Base-by-base conservation (phyloP, 805 yeast species). In the Metschnikowia rubicola region DNA sequence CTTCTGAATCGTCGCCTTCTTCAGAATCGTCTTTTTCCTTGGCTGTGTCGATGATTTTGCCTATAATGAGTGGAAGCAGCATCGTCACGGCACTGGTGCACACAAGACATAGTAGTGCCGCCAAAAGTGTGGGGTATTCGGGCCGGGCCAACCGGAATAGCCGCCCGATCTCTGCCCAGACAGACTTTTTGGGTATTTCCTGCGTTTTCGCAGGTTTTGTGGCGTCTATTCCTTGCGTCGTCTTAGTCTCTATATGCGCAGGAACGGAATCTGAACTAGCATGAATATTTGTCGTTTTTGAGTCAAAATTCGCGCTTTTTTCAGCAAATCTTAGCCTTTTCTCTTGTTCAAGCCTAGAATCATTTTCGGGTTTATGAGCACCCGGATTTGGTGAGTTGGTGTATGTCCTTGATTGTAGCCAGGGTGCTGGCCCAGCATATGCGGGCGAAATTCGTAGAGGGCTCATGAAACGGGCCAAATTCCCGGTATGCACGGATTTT, bases 31-130 rank as follows among this genome's bases (percentile, higher is more conserved):
- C 38, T 13, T 35, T 39, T 2, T 65, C 68, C 43, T 68, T 77
- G 4, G 86, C 82, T 2, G 83, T 77, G 63, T 91, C 98, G 17
- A 92, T 77, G 41, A 91, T 83, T 58, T 86, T 86, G 30, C 98
- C 98, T 47, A 92, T 86, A 21, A 88, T 74, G 38, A 84, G 70
- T 8, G 98, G 98, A 37, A 92, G 72, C 10, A 84, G 67, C 88
- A 92, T 85, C 28, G 90, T 78, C 5, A 88, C 85, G 1, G 89
- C 79, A 2, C 96, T 86, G 0, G 96, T 81, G 5, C 84, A 60
- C 6, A 83, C 66, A 30, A 92, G 73, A 47, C 88, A 76, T 0
- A 75, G 54, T 35, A 91, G 67, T 0, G 97, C 97, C 17, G 76
- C 64, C 1, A 59, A 28, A 12, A 68, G 47, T 3, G 45, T 46